phyloP scores from a whole-genome alignment of 1,139 yeast species.

The Debaryomyces singareniensis region DNA sequence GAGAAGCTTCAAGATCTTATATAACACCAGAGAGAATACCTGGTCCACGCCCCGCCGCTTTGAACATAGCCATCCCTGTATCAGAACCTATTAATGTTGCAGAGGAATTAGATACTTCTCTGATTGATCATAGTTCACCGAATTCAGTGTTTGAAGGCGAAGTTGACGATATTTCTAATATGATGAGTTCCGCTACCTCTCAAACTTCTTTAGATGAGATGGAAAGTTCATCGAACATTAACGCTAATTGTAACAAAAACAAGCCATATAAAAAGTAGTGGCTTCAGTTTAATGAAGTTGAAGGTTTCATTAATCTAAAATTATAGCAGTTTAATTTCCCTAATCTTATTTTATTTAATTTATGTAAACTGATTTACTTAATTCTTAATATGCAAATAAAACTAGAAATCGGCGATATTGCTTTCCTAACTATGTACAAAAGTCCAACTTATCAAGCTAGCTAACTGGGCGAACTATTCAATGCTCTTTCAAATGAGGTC shows the following conservation, averaged over 20 bases:
- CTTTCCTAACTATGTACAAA: too few species aligned
- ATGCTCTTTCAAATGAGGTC: conserved; percentile 36
- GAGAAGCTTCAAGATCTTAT: conserved; percentile 23
- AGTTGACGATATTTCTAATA: conserved; percentile 18
- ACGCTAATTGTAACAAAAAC: conserved; percentile 1
- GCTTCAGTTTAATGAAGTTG: neutral
- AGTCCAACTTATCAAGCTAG: too few species aligned
- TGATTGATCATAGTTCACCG: conserved; percentile 31
- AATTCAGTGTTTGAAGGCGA: conserved; percentile 35
- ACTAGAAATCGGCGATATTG: too few species aligned
- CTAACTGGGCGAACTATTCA: conserved; percentile 6
- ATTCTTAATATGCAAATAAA: conserved; percentile 1
- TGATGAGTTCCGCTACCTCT: conserved; percentile 22
- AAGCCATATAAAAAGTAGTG: too few species aligned
- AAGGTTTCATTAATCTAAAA: too few species aligned
- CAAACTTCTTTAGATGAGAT: conserved; percentile 28
- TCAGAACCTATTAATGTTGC: conserved; percentile 12
- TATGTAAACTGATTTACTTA: neutral
- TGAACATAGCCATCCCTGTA: conserved; percentile 10
- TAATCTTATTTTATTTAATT: too few species aligned
- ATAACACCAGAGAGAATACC: conserved; percentile 10
- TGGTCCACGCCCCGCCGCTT: conserved; percentile 12
- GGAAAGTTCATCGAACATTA: conserved; percentile 8
- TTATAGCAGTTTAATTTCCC: too few species aligned
- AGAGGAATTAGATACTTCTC: conserved; percentile 23